phyloP scores from a whole-genome alignment of 2,329 filamentous ascomycete species.

The Aspergillus uvarum region DNA sequence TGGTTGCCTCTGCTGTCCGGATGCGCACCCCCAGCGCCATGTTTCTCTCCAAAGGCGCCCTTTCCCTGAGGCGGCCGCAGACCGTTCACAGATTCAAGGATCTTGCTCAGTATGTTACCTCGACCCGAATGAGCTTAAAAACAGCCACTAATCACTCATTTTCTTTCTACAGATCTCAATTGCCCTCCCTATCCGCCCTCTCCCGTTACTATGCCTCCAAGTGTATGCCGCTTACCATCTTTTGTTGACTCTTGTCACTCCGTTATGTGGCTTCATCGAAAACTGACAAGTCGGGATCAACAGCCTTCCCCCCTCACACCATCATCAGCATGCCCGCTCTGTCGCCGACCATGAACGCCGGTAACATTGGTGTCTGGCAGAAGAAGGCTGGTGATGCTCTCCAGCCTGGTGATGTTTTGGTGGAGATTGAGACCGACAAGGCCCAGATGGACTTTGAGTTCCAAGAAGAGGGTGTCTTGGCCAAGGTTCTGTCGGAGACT shows the following conservation, averaged over 20 bases:
- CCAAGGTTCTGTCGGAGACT: conserved; percentile 88
- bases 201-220: conserved; percentile 69
- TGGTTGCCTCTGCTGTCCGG: conserved; percentile 54
- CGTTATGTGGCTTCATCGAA: conserved; percentile 8
- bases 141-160: conserved; percentile 23
- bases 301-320: conserved; percentile 92
- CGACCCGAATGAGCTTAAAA: not conserved
- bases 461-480: conserved; percentile 94
- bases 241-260: conserved; percentile 15
- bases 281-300: conserved; percentile 26
- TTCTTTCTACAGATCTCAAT: conserved; percentile 35
- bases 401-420: conserved; percentile 87
- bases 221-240: conserved; percentile 49
- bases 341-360: conserved; percentile 94
- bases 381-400: conserved; percentile 92
- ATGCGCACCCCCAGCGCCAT: conserved; percentile 47
- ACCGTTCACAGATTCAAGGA: conserved; percentile 46
- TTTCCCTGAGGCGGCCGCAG: conserved; percentile 48
- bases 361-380: conserved; percentile 96
- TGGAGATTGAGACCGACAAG: conserved; percentile 99
- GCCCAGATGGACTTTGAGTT: conserved; percentile 99
- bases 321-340: conserved; percentile 97
- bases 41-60: conserved; percentile 42
- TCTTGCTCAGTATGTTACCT: conserved; percentile 38
- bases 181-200: conserved; percentile 59